Evolutionary conservation across 2,329 filamentous ascomycete genomes (phyloP), one percentile per base, ranked within the genome.

Genomic region (Sclerotinia subarctica): DNA sequence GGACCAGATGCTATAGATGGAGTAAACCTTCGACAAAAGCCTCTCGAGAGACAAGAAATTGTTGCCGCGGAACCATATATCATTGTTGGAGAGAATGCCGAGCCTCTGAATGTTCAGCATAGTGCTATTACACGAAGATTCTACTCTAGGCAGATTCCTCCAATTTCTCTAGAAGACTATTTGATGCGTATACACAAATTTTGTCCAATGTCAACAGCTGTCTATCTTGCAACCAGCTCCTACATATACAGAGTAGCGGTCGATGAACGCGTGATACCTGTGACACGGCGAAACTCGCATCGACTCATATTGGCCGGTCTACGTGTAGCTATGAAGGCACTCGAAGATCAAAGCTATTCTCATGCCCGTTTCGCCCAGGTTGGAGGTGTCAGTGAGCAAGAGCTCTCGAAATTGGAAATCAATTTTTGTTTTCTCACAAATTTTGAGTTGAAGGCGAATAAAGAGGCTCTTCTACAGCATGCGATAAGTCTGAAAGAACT

Each of bases 151-250:
- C 87, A 88, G 63, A 88, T 93, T 21, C 94, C 95, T 26, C 89
- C 91, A 15, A 94, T 98, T 72, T 85, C 88, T 47, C 84, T 97
- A 58, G 87, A 90, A 75, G 90, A 95, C 71, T 99, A 98, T 77
- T 85, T 98, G 32, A 83, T 89, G 74, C 91, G 94, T 21, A 86
- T 98, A 69, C 94, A 98, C 80, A 88, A 88, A 68, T 97, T 91
- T 81, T 98, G 94, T 76, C 94, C 95, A 4, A 93, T 97, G 86
- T 96, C 92, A 70, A 93, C 94, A 0, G 94, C 90, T 32, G 94
- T 98, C 13, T 97, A 97, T 80, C 88, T 99, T 35, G 93, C 94
- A 1, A 90, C 94, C 5, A 93, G 91, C 58, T 83, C 91, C 11
- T 98, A 97, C 80, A 94, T 97, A 72, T 89, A 94, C 76, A 88